Percentiles rank a stretch among this genome's conserved stretches.
phyloP scores from a whole-genome alignment of 1,284 basidiomycete genomes.

The Inonotus obliquus region DNA sequence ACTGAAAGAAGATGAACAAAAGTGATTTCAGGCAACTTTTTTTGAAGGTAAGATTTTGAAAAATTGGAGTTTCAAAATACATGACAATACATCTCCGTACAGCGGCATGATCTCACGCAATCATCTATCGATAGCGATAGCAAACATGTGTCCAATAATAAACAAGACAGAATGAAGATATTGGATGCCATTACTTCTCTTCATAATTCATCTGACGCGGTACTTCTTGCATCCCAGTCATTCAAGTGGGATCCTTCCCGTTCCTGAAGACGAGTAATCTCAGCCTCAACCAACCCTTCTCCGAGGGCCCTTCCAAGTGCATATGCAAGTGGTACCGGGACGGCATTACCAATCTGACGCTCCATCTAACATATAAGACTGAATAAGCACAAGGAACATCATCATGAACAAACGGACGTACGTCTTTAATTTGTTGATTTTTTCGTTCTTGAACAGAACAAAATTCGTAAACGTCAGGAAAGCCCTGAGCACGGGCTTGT shows the following conservation, averaged over 20 bases:
- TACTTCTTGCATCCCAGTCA: not conserved
- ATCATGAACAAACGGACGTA: slow-evolving; percentile 29
- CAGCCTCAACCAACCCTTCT: slow-evolving; percentile 40
- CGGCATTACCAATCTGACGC: slow-evolving; percentile 70
- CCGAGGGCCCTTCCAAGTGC: slow-evolving; percentile 58
- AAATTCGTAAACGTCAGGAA: slow-evolving; percentile 62
- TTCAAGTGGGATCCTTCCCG: not conserved
- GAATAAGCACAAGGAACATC: not conserved
- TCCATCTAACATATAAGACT: slow-evolving; percentile 44
- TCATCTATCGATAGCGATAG: no score
- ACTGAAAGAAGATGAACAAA: slow-evolving; percentile 36
- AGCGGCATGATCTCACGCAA: no score
- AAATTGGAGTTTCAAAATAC: no score
- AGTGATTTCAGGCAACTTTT: not conserved
- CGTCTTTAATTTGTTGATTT: slow-evolving; percentile 40
- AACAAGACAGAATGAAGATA: not conserved
- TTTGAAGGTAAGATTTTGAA: not conserved
- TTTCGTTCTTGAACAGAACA: slow-evolving; percentile 38
- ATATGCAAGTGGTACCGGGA: slow-evolving; percentile 59
- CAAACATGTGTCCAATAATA: not conserved
- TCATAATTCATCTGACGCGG: slow-evolving; percentile 3
- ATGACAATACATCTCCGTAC: no score
- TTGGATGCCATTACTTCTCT: not conserved
- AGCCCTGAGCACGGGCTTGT: slow-evolving; percentile 65
- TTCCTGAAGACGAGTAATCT: slow-evolving; percentile 25